These are phyloP conservation scores for Pochonia chlamydosporia DNA, from an alignment of 2,329 filamentous ascomycete species.

Conservation along the genomic window DNA sequence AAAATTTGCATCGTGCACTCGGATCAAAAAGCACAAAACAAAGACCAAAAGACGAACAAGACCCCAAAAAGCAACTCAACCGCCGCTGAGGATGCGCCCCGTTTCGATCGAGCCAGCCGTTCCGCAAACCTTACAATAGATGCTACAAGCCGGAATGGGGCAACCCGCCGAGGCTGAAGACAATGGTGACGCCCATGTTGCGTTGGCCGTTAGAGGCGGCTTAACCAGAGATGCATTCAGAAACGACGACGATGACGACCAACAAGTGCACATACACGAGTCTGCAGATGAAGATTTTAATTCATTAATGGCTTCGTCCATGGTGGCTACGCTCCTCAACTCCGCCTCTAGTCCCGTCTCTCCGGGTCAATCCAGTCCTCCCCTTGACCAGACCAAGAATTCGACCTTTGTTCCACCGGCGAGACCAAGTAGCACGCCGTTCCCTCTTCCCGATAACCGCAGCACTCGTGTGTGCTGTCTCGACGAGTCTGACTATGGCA, in stretches of 20 bases:
- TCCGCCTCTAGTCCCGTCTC: slow-evolving; percentile 49
- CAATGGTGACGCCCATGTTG: slow-evolving; percentile 4
- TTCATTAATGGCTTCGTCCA: slow-evolving; percentile 30
- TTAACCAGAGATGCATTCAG: slow-evolving; percentile 7
- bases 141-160: slow-evolving; percentile 6
- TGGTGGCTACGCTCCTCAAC: slow-evolving; percentile 29
- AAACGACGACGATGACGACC: slow-evolving; percentile 9
- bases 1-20: too few species aligned
- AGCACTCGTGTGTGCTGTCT: slow-evolving; percentile 22
- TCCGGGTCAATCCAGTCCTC: slow-evolving; percentile 47
- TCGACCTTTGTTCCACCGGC: slow-evolving; percentile 27
- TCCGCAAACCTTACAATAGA: slow-evolving; percentile 2
- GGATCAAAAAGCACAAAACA: too few species aligned
- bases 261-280: not conserved
- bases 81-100: slow-evolving; percentile 9
- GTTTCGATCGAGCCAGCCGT: slow-evolving; percentile 1
- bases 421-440: slow-evolving; percentile 55
- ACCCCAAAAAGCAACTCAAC: too few species aligned
- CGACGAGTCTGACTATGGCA: slow-evolving; percentile 16
- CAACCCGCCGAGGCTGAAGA: not conserved
- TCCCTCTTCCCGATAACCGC: slow-evolving; percentile 48
- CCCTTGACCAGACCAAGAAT: slow-evolving; percentile 40
- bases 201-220: slow-evolving; percentile 6
- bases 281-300: slow-evolving; percentile 26
- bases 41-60: too few species aligned